Evolutionary conservation across 805 yeast genomes (phyloP).

Genomic region (Debaryomyces tyrocola): DNA sequence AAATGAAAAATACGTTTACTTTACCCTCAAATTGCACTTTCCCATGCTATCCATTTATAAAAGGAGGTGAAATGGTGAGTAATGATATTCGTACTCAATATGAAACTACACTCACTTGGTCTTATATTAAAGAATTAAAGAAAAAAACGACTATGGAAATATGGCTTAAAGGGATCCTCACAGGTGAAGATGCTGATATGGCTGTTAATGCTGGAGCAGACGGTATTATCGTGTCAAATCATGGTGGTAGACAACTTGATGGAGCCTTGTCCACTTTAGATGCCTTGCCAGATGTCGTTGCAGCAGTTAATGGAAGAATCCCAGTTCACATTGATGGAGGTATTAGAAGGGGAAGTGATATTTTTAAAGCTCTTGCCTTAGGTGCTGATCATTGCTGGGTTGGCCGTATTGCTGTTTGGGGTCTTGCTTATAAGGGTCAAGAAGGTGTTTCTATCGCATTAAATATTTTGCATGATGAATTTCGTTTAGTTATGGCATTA

Average conservation of each 20-base stretch:
- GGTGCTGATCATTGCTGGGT: constrained; percentile 72
- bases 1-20: constrained; percentile 24
- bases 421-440: constrained; percentile 63
- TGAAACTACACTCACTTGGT: constrained; percentile 25
- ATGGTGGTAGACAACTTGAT: constrained; percentile 89
- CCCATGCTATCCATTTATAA: not conserved
- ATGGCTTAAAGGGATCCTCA: constrained; percentile 69
- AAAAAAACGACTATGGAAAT: constrained; percentile 37
- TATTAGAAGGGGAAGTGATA: constrained; percentile 64
- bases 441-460: constrained; percentile 45
- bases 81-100: constrained; percentile 8
- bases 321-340: constrained; percentile 69
- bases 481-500: constrained; percentile 1
- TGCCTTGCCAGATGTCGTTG: constrained; percentile 67
- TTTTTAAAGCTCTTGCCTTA: constrained; percentile 62
- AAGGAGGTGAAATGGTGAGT: constrained; percentile 24
- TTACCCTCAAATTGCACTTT: constrained; percentile 6
- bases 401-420: constrained; percentile 64
- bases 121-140: constrained; percentile 19
- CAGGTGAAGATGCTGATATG: constrained; percentile 70
- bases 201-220: constrained; percentile 62
- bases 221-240: constrained; percentile 81
- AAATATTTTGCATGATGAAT: not conserved
- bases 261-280: constrained; percentile 74
- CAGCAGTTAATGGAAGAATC: constrained; percentile 56